These are phyloP conservation scores for Ustilago tritici DNA, from an alignment of 1,284 basidiomycete genomes.

Conservation along the genomic window DNA sequence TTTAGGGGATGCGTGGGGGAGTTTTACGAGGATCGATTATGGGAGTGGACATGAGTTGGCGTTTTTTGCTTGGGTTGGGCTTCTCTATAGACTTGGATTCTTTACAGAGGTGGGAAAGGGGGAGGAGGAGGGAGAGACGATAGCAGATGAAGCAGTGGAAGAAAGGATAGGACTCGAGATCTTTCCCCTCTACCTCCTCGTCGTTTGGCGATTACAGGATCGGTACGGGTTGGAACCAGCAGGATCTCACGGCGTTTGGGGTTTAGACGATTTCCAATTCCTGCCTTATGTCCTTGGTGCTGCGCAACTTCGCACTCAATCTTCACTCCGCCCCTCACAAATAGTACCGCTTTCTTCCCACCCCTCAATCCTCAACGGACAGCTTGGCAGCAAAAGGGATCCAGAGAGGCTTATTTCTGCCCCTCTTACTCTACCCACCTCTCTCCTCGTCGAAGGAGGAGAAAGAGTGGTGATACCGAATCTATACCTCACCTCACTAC, in stretches of 20 bases:
- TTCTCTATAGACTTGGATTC: slow-evolving; percentile 52
- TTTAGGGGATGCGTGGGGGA: slow-evolving; percentile 87
- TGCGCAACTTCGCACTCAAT: slow-evolving; percentile 78
- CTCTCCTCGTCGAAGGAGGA: slow-evolving; percentile 11
- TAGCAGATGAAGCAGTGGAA: slow-evolving; percentile 35
- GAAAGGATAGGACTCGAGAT: slow-evolving; percentile 72
- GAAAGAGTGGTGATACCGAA: slow-evolving; percentile 40
- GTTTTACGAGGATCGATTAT: slow-evolving; percentile 91
- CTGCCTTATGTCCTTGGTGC: slow-evolving; percentile 92
- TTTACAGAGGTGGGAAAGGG: slow-evolving; percentile 20
- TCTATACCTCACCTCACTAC: slow-evolving; percentile 74
- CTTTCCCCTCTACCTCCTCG: slow-evolving; percentile 81
- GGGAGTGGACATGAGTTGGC: slow-evolving; percentile 89
- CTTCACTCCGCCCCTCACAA: slow-evolving; percentile 12
- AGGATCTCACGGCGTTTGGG: slow-evolving; percentile 98
- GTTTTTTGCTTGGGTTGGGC: slow-evolving; percentile 64
- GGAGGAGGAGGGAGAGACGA: not conserved
- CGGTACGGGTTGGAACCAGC: slow-evolving; percentile 93
- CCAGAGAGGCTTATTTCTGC: slow-evolving; percentile 20
- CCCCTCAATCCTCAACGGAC: slow-evolving; percentile 13
- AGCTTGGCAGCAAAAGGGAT: not conserved
- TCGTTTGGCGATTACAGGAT: slow-evolving; percentile 89
- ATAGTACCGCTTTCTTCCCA: slow-evolving; percentile 20
- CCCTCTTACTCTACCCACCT: not conserved
- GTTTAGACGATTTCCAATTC: slow-evolving; percentile 90